Evolutionary conservation across 768 basidiomycete genomes (phyloP), one percentile per base, ranked within the genome.

Genomic region (Tulasnella sp.): DNA sequence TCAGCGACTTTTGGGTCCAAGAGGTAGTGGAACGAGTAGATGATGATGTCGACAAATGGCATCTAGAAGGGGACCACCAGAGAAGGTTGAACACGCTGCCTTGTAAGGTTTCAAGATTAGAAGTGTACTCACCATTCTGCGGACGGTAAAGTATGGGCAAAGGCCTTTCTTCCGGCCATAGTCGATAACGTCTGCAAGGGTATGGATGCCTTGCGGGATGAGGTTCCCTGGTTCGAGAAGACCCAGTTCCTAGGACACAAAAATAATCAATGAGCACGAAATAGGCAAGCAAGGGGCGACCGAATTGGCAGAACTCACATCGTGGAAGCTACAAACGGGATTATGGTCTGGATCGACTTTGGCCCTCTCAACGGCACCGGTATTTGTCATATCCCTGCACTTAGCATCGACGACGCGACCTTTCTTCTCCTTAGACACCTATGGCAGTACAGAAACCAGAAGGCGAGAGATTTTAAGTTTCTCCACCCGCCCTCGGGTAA

Each of bases 1-100:
- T 99, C 97, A 0, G 97, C 97, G 54, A 99, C 96, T 83, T 99
- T 99, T 1, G 97, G 97, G 84, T 99, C 97, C 38, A 99, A 88
- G 38, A 99, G 86, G 82, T 99, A 99, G 83, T 99, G 97, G 84
- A 99, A 99, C 25, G 97, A 99, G 82, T 98, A 99, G 83, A 99
- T 99, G 83, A 99, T 90, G 80, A 99, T 87, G 82, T 97, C 94
- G 45, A 93, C 93, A 83, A 96, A 97, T 0, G 94, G 91, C 89
- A 99, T 92, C 97, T 99, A 79, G 37, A 31, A 45, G 19, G 9
- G 37, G 22, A n/a, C 29, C 39, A 34, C 9, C 58, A 31, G 45
- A 67, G 70, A 29, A 42, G n/a, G 31, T 67, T 74, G 29, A 58
- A 37, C n/a, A n/a, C 14, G 29, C 67, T 14, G 14, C 29, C 67